Evolutionary conservation across 2,329 filamentous ascomycete genomes (phyloP).

Genomic region (Myriosclerotinia duriaeana): DNA sequence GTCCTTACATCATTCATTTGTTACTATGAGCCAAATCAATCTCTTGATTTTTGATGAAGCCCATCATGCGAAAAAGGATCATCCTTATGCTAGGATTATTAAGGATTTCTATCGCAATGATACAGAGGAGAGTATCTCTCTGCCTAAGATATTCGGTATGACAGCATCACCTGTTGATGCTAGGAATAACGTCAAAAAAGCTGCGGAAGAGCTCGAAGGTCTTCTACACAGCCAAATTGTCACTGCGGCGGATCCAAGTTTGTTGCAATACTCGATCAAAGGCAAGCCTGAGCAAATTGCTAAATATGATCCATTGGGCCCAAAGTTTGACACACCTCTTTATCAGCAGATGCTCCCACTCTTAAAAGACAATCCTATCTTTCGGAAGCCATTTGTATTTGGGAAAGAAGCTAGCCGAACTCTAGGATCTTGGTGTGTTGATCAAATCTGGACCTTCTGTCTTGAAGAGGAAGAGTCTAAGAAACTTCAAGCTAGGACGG

Average conservation of each 20-base stretch:
- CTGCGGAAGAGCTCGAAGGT: constrained; percentile 70
- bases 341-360: constrained; percentile 55
- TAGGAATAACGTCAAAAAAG: constrained; percentile 68
- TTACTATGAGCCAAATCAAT: constrained; percentile 80
- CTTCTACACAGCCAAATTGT: constrained; percentile 81
- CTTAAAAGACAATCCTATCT: constrained; percentile 48
- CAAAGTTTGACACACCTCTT: constrained; percentile 63
- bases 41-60: constrained; percentile 94
- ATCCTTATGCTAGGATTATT: constrained; percentile 86
- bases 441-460: constrained; percentile 74
- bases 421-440: constrained; percentile 81
- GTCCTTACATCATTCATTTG: constrained; percentile 74
- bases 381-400: constrained; percentile 48
- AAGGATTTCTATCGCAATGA: constrained; percentile 72
- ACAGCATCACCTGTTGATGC: constrained; percentile 93
- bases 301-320: constrained; percentile 52
- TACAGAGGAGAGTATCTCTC: constrained; percentile 45
- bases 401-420: constrained; percentile 60
- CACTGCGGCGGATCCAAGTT: constrained; percentile 63
- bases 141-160: constrained; percentile 89
- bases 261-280: constrained; percentile 58
- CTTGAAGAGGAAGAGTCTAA: constrained; percentile 61
- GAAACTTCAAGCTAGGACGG: constrained; percentile 59
- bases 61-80: constrained; percentile 92
- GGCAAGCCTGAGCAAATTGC: constrained; percentile 58